Conservation (phyloP, 73 alveolate species). For the Paramecium sexaurelia region DNA sequence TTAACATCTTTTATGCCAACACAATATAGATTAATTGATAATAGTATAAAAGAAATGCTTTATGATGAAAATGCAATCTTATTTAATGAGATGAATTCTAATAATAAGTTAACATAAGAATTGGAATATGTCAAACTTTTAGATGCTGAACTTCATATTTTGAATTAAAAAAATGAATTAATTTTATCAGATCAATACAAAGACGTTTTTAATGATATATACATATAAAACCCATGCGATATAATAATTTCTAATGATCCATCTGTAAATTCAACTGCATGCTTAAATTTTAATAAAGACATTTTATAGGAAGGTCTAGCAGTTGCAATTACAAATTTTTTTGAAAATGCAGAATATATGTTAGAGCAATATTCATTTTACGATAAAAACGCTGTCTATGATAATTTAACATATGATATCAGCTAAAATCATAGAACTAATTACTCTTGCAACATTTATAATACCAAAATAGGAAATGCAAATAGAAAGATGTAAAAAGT, state of each 20-base stretch:
- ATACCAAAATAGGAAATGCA: background rate
- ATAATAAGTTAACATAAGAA: background rate
- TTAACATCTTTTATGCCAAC: background rate
- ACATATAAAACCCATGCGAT: background rate
- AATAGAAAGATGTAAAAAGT: background rate
- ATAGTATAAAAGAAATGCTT: background rate
- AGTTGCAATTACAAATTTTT: constrained; percentile 35
- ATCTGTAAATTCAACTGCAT: background rate
- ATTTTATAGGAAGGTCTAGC: constrained; percentile 35
- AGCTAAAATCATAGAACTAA: background rate
- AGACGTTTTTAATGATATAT: background rate
- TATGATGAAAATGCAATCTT: background rate
- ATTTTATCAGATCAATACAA: background rate
- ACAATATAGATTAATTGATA: background rate
- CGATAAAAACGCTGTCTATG: background rate
- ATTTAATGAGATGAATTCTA: background rate
- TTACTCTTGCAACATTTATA: background rate
- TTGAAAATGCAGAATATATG: constrained; percentile 30
- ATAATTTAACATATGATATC: background rate
- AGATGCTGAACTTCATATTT: background rate
- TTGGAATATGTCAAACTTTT: background rate
- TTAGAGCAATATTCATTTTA: background rate
- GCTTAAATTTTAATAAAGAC: background rate
- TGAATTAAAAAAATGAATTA: background rate
- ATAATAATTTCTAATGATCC: background rate